Conservation (phyloP, 345 rosid genomes). For the Physaria fendleri region DNA sequence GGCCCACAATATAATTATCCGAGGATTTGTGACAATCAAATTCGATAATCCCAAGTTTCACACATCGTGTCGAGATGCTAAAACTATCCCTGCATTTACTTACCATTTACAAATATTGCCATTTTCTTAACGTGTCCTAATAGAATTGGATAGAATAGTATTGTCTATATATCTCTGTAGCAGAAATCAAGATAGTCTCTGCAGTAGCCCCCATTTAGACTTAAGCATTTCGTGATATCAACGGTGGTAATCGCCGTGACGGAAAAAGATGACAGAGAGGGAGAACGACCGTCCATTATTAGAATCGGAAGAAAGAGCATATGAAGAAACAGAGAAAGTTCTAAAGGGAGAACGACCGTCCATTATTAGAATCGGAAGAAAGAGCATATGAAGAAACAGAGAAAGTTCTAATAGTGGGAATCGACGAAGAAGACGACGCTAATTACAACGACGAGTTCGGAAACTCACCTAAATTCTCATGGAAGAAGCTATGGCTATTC, state of each 20-base stretch:
- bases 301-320: constrained; percentile 50
- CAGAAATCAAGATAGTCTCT: neutral
- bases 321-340: constrained; percentile 65
- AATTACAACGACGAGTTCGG: constrained; percentile 23
- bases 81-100: neutral
- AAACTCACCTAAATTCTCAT: constrained; percentile 61
- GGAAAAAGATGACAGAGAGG: constrained; percentile 17
- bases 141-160: neutral
- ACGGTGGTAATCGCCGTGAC: neutral
- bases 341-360: constrained; percentile 27
- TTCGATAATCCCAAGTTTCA: constrained; percentile 1
- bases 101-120: neutral
- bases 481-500: constrained; percentile 93
- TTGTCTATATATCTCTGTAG: neutral
- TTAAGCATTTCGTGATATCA: neutral
- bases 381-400: constrained; percentile 64
- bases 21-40: constrained; percentile 12
- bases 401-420: constrained; percentile 61
- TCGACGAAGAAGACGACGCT: constrained; percentile 34
- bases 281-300: constrained; percentile 16
- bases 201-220: neutral
- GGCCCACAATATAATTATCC: neutral
- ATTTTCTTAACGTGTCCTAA: neutral
- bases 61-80: neutral
- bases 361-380: constrained; percentile 31